Evolutionary conservation across 768 basidiomycete species (phyloP).

Genomic region (Saitozyma sp.): DNA sequence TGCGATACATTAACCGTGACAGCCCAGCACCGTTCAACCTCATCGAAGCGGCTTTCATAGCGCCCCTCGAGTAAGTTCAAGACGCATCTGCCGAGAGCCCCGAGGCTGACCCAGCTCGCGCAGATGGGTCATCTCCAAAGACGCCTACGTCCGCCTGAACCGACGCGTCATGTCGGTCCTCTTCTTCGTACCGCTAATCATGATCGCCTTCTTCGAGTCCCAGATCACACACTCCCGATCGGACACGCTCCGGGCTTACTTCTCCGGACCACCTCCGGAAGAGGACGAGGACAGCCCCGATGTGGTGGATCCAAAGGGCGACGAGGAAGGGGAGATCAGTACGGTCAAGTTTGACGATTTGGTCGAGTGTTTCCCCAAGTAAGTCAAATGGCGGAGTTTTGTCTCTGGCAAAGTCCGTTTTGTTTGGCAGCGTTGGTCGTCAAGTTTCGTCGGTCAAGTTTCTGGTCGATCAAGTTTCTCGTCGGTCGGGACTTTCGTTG

Average conservation of each 20-base stretch:
- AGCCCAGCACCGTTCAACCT: slow-evolving; percentile 87
- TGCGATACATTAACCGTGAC: slow-evolving; percentile 4
- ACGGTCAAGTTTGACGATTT: slow-evolving; percentile 36
- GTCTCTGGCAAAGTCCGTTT: too few species aligned
- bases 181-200: slow-evolving; percentile 76
- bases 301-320: slow-evolving; percentile 69
- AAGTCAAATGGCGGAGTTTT: slow-evolving; percentile 9
- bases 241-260: slow-evolving; percentile 27
- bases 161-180: slow-evolving; percentile 71
- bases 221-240: slow-evolving; percentile 45
- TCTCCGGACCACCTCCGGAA: slow-evolving; percentile 37
- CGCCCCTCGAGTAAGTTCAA: slow-evolving; percentile 75
- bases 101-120: slow-evolving; percentile 26
- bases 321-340: slow-evolving; percentile 70
- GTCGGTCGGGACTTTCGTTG: too few species aligned
- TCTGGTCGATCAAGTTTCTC: too few species aligned
- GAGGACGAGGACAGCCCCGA: slow-evolving; percentile 49
- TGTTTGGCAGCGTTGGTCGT: too few species aligned
- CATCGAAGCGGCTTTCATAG: slow-evolving; percentile 74
- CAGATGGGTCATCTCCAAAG: slow-evolving; percentile 56
- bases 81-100: not conserved
- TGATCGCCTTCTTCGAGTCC: slow-evolving; percentile 76
- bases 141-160: slow-evolving; percentile 75
- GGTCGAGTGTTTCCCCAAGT: slow-evolving; percentile 48
- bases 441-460: too few species aligned